These are phyloP conservation scores for Solanum pennellii DNA, from an alignment of 257 asterid species.

Conservation along the genomic window DNA sequence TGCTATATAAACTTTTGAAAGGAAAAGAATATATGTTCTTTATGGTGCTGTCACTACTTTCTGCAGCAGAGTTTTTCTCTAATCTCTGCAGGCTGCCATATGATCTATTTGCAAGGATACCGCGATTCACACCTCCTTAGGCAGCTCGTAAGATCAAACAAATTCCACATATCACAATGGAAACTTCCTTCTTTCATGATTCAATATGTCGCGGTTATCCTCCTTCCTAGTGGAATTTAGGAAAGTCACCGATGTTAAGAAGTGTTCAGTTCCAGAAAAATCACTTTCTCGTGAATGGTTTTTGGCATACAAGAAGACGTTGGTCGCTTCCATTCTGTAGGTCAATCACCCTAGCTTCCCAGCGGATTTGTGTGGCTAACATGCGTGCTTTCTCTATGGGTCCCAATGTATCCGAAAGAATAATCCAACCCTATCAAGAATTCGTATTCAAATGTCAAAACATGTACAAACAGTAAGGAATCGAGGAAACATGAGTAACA, in stretches of 20 bases:
- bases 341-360: slow-evolving; percentile 90
- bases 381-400: slow-evolving; percentile 50
- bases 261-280: neutral
- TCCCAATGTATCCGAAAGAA: slow-evolving; percentile 56
- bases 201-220: neutral
- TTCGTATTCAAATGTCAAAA: neutral
- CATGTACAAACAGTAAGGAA: neutral
- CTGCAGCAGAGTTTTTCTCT: neutral
- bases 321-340: slow-evolving; percentile 81
- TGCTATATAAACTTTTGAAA: slow-evolving; percentile 31
- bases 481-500: neutral
- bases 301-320: slow-evolving; percentile 78
- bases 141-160: neutral
- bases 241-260: slow-evolving; percentile 21
- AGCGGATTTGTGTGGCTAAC: slow-evolving; percentile 60
- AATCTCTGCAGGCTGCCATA: slow-evolving; percentile 17
- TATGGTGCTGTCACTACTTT: slow-evolving; percentile 11
- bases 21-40: slow-evolving; percentile 24
- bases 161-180: neutral
- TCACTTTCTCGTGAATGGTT: slow-evolving; percentile 78
- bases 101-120: neutral
- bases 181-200: neutral
- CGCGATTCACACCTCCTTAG: neutral
- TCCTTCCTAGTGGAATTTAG: neutral
- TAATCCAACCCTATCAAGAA: slow-evolving; percentile 70